Evolutionary conservation across 2,329 filamentous ascomycete species (phyloP).

Genomic region (Fusarium penzigii): DNA sequence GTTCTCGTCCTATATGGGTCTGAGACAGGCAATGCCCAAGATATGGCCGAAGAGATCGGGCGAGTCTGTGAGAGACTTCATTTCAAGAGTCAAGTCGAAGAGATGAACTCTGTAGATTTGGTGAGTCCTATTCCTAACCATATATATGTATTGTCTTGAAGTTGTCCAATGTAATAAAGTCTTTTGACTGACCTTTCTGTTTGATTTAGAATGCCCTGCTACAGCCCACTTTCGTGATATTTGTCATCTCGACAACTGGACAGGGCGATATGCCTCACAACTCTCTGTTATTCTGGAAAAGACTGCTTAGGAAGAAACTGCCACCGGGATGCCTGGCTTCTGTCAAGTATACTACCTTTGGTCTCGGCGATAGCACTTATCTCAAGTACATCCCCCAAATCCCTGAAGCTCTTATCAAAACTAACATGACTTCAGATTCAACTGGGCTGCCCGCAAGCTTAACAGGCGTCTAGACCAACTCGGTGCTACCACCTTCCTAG

Average conservation of each 20-base stretch:
- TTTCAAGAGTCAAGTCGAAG: slow-evolving; percentile 73
- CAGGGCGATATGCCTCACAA: slow-evolving; percentile 93
- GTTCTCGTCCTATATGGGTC: slow-evolving; percentile 85
- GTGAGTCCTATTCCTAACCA: slow-evolving; percentile 50
- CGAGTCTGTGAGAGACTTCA: slow-evolving; percentile 73
- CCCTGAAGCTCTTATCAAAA: background rate
- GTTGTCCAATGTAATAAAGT: too few species aligned
- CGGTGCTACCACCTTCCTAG: slow-evolving; percentile 74
- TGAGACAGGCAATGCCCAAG: slow-evolving; percentile 92
- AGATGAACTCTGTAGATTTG: slow-evolving; percentile 74
- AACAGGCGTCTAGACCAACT: slow-evolving; percentile 82
- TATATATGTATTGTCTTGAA: background rate
- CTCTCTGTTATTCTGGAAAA: slow-evolving; percentile 80
- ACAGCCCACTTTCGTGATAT: slow-evolving; percentile 63
- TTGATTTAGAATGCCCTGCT: slow-evolving; percentile 49
- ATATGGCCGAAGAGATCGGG: slow-evolving; percentile 84
- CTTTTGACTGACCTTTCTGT: slow-evolving; percentile 22
- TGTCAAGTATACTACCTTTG: slow-evolving; percentile 81
- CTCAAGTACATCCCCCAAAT: slow-evolving; percentile 62
- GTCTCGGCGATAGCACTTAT: slow-evolving; percentile 93
- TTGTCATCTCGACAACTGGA: slow-evolving; percentile 88
- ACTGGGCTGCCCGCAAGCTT: slow-evolving; percentile 88
- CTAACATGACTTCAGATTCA: slow-evolving; percentile 61
- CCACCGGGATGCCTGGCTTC: slow-evolving; percentile 67
- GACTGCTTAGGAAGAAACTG: slow-evolving; percentile 76